Percentiles rank a stretch among this genome's conserved stretches.
phyloP scores from a whole-genome alignment of 2,329 filamentous ascomycete genomes.

The Talaromyces sp. region DNA sequence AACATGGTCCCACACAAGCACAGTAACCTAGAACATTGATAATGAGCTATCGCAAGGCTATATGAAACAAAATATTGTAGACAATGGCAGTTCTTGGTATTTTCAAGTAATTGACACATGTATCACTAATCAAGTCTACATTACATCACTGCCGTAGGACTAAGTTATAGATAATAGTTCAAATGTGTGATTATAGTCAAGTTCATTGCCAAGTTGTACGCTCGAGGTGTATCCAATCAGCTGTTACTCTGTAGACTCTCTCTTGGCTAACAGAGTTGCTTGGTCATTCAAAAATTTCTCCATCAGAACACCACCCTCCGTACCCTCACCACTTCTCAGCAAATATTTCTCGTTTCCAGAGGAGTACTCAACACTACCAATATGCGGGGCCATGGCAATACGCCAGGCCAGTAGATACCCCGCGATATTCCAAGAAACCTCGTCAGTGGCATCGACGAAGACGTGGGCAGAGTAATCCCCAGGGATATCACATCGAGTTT shows the following conservation, averaged over 20 bases:
- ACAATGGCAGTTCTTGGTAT: background rate
- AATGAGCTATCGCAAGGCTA: background rate
- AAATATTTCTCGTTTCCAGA: background rate
- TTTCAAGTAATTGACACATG: background rate
- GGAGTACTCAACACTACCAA: slow-evolving; percentile 2
- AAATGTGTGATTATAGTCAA: too few species aligned
- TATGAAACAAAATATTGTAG: too few species aligned
- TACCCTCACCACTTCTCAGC: background rate
- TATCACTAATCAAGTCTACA: background rate
- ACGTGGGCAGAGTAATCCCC: slow-evolving; percentile 8
- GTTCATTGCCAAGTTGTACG: too few species aligned
- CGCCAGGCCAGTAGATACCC: slow-evolving; percentile 20
- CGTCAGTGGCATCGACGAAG: slow-evolving; percentile 12
- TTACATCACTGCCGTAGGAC: too few species aligned
- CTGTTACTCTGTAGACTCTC: background rate
- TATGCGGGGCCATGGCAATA: slow-evolving; percentile 14
- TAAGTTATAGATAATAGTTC: background rate
- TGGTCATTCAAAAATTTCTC: background rate
- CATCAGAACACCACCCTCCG: background rate
- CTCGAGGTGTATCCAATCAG: too few species aligned
- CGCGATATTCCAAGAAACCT: slow-evolving; percentile 18
- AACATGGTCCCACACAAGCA: too few species aligned
- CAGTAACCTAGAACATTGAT: background rate
- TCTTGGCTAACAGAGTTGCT: background rate
- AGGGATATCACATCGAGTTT: slow-evolving; percentile 8